Percentiles rank a stretch among this genome's conserved stretches.
These are phyloP conservation scores for Dillenia turbinata DNA, from an alignment of 164 flowering plant species.

Conservation along the genomic window DNA sequence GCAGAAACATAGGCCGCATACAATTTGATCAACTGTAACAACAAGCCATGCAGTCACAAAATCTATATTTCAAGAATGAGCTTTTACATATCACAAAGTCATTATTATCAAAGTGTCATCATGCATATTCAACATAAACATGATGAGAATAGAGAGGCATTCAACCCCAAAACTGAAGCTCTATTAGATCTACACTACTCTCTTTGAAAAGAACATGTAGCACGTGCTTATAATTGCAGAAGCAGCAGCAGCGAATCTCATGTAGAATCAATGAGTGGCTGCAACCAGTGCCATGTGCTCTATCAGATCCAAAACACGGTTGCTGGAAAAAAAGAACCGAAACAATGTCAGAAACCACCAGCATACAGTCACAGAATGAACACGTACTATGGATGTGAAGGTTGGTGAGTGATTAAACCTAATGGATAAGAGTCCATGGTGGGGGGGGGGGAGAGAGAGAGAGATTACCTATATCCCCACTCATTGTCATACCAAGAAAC, in stretches of 20 bases:
- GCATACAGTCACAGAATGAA: not conserved
- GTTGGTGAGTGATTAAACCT: constrained; percentile 2
- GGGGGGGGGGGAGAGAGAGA: constrained; percentile 6
- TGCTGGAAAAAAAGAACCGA: constrained; percentile 30
- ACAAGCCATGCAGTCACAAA: no score
- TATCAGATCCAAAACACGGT: constrained; percentile 73
- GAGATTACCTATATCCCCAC: constrained; percentile 94
- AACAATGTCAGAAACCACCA: not conserved
- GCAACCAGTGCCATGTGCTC: constrained; percentile 79
- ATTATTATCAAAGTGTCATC: no score
- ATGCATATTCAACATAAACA: no score
- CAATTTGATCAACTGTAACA: no score
- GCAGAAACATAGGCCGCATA: no score
- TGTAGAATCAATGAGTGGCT: constrained; percentile 8
- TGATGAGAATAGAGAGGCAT: no score
- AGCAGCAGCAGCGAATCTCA: not conserved
- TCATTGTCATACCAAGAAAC: constrained; percentile 97
- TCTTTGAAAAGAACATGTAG: no score
- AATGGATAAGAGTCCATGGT: not conserved
- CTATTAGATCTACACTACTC: no score
- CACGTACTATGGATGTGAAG: not conserved
- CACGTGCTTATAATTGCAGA: not conserved
- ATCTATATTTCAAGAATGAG: no score
- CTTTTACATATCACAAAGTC: no score
- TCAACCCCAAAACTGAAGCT: no score